phyloP scores from a whole-genome alignment of 1,139 yeast species.

The Pichia sp. region DNA sequence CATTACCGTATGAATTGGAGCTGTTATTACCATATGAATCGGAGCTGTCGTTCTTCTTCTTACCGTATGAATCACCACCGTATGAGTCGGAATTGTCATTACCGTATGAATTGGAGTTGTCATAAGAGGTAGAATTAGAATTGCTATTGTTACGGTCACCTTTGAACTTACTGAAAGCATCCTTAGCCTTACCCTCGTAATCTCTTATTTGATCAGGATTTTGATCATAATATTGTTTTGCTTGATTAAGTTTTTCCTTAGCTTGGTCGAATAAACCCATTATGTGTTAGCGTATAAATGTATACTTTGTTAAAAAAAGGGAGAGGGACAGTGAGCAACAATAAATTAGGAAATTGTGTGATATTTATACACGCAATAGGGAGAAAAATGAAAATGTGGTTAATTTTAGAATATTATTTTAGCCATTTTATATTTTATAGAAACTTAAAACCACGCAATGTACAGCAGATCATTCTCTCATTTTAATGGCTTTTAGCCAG shows the following conservation, averaged over 20 bases:
- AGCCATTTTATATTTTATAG: not conserved
- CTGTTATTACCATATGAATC: constrained; percentile 15
- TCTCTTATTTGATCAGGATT: constrained; percentile 10
- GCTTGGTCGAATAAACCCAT: constrained; percentile 27
- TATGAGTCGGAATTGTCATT: constrained; percentile 7
- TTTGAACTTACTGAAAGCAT: constrained; percentile 21
- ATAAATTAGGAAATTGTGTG: not conserved
- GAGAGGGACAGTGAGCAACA: not conserved
- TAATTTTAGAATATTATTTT: not conserved
- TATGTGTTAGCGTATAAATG: constrained; percentile 7
- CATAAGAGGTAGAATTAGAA: not conserved
- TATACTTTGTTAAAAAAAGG: not conserved
- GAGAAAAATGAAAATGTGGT: not conserved
- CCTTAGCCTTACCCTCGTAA: constrained; percentile 18
- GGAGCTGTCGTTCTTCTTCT: too few species aligned
- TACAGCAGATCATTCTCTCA: too few species aligned
- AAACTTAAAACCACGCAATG: too few species aligned
- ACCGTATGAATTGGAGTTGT: constrained; percentile 15
- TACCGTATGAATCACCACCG: too few species aligned
- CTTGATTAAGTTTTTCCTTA: constrained; percentile 11
- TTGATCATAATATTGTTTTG: constrained; percentile 23
- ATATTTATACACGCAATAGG: not conserved
- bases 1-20: constrained; percentile 7
- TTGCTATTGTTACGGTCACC: not conserved
- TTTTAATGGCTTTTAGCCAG: too few species aligned